These are phyloP conservation scores for Penicillium coprophilum DNA, from an alignment of 495 filamentous ascomycete species.

Conservation along the genomic window DNA sequence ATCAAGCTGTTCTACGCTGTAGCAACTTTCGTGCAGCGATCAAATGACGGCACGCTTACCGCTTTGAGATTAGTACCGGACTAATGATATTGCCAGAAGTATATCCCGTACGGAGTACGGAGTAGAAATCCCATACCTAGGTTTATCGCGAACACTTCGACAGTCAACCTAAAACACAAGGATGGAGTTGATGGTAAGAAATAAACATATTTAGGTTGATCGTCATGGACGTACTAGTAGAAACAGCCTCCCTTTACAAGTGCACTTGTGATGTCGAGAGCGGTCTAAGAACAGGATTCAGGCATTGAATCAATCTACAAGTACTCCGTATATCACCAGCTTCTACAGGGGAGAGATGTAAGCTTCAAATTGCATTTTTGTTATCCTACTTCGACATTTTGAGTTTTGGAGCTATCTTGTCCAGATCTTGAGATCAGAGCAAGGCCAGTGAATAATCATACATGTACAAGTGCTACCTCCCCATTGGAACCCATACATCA, in stretches of 20 bases:
- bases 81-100: not conserved
- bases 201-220: too few relatives aligned
- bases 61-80: slow-evolving; percentile 19
- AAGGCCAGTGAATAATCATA: slow-evolving; percentile 7
- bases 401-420: not conserved
- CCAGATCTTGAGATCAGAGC: not conserved
- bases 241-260: too few relatives aligned
- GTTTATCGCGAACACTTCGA: too few relatives aligned
- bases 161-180: too few relatives aligned
- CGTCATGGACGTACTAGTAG: too few relatives aligned
- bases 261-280: too few relatives aligned
- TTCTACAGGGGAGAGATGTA: not conserved
- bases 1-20: slow-evolving; percentile 1
- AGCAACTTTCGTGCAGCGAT: slow-evolving; percentile 11
- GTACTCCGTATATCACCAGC: not conserved
- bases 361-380: not conserved
- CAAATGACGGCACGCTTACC: slow-evolving; percentile 22
- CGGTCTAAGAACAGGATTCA: too few relatives aligned
- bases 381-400: not conserved
- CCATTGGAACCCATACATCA: slow-evolving; percentile 1
- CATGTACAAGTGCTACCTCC: slow-evolving; percentile 8
- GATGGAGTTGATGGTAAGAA: too few relatives aligned
- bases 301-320: too few relatives aligned
- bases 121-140: too few relatives aligned
- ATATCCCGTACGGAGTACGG: too few relatives aligned